These are phyloP conservation scores for Wilhelminamyces savonicus DNA, from an alignment of 805 yeast species.

Conservation along the genomic window DNA sequence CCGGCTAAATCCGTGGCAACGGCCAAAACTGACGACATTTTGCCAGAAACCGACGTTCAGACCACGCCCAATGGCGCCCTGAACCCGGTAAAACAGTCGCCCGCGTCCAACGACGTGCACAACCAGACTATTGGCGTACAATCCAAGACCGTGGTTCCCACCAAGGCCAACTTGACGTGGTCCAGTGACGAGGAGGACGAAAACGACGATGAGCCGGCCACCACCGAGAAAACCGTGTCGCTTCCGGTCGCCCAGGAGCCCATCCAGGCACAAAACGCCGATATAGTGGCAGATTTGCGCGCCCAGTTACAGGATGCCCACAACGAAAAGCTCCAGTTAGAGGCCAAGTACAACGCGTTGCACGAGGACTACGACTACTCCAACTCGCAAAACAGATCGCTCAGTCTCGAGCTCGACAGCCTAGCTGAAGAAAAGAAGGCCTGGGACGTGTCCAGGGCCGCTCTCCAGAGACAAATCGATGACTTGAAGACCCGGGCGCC, in stretches of 20 bases:
- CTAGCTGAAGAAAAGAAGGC: conserved; percentile 10
- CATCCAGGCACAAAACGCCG: neutral
- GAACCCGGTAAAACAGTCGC: neutral
- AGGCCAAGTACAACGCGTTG: conserved; percentile 12
- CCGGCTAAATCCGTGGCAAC: too few relatives aligned
- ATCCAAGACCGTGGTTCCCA: conserved; percentile 71
- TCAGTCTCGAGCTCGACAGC: conserved; percentile 13
- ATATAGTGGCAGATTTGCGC: neutral
- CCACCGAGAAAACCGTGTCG: neutral
- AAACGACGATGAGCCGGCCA: conserved; percentile 19
- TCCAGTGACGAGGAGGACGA: conserved; percentile 77
- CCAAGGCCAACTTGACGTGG: conserved; percentile 82
- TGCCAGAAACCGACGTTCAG: too few relatives aligned
- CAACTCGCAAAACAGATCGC: conserved; percentile 12
- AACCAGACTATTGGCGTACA: conserved; percentile 41
- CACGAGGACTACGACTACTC: conserved; percentile 16
- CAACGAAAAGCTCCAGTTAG: conserved; percentile 6
- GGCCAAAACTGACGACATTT: too few relatives aligned
- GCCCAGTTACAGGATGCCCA: conserved; percentile 27
- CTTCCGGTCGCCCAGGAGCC: neutral
- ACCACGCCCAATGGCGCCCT: too few relatives aligned
- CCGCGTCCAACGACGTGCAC: neutral
- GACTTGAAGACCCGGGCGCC: too few relatives aligned
- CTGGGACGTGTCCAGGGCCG: conserved; percentile 1
- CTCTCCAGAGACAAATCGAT: too few relatives aligned